Base-by-base conservation (phyloP, 228 moss, liverwort and hornwort genomes). In the Sphagnum fallax region DNA sequence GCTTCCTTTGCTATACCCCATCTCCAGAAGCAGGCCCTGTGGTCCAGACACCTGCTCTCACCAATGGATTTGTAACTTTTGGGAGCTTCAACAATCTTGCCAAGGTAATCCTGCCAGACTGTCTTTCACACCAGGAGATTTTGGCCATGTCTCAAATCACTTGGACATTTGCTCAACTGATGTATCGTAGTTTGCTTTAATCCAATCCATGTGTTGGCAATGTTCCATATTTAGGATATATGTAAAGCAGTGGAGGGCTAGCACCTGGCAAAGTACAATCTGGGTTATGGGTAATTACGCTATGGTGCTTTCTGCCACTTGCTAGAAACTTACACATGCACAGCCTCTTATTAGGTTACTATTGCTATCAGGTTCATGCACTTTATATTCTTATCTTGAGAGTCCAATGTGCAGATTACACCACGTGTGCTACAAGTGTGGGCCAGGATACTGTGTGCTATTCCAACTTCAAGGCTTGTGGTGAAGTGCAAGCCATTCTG, bases 401-500 rank as follows among this genome's bases (percentile, higher is more conserved):
- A 32, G 32, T 32, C 32, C 32, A 32, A 32, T 32, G 4, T 83
- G 70, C 97, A 98, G 98, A 98, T 98, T 66, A 98, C 98, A 52
- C 88, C 90, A 60, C 79, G 88, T 71, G 98, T 98, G 60, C 79
- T 98, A 51, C 83, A 61, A 72, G 92, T 94, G 53, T 98, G 98
- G 98, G 98, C 98, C 65, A 92, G 80, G 83, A 92, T 98, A 75
- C 72, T 98, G 18, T 86, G 89, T 62, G 84, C 92, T 61, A 60
- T 92, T 62, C 98, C 98, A 65, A 83, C 84, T 47, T 86, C 98
- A 65, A 82, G 98, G 73, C 81, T 98, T 84, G 92, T 98, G 57
- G 98, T 98, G 71, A 98, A 98, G 74, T 98, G 98, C 84, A 98
- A 98, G 77, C 98, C 98, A 63, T 98, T 98, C 63, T 98, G 98